These are phyloP conservation scores for Candida ulmi DNA, from an alignment of 805 yeast species.

Conservation along the genomic window DNA sequence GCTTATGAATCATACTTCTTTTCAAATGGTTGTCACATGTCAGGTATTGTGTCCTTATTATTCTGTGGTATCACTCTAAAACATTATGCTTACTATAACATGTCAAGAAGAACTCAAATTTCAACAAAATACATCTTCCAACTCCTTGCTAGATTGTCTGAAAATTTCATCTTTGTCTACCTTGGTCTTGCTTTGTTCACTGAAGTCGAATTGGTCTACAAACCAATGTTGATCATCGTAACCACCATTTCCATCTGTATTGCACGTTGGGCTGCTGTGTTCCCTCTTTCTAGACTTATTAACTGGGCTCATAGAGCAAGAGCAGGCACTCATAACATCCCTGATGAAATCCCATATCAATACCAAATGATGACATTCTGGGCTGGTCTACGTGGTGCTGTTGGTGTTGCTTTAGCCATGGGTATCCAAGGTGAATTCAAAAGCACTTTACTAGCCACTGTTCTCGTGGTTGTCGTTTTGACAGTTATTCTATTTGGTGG, in stretches of 20 bases:
- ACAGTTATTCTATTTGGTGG: slow-evolving; percentile 98
- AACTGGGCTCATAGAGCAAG: slow-evolving; percentile 71
- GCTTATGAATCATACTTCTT: slow-evolving; percentile 97
- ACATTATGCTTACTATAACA: slow-evolving; percentile 94
- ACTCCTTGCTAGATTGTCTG: slow-evolving; percentile 88
- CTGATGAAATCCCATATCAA: slow-evolving; percentile 89
- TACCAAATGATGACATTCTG: slow-evolving; percentile 99
- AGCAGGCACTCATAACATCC: slow-evolving; percentile 43
- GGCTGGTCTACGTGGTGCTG: slow-evolving; percentile 99
- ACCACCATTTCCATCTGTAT: slow-evolving; percentile 88
- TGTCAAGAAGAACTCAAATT: slow-evolving; percentile 95
- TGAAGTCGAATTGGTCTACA: slow-evolving; percentile 90
- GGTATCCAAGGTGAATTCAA: slow-evolving; percentile 94
- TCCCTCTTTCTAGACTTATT: slow-evolving; percentile 82
- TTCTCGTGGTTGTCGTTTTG: slow-evolving; percentile 90
- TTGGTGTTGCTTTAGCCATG: slow-evolving; percentile 97
- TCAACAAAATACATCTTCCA: slow-evolving; percentile 95
- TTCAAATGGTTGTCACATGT: slow-evolving; percentile 98
- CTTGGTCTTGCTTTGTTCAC: slow-evolving; percentile 92
- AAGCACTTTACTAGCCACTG: slow-evolving; percentile 85
- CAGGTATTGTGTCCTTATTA: slow-evolving; percentile 90
- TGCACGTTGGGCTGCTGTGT: slow-evolving; percentile 96
- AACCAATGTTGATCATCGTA: slow-evolving; percentile 87
- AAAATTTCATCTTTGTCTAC: slow-evolving; percentile 93
- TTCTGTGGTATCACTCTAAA: slow-evolving; percentile 96